phyloP scores from a whole-genome alignment of 768 basidiomycete species.

The Dentipellis sp. region DNA sequence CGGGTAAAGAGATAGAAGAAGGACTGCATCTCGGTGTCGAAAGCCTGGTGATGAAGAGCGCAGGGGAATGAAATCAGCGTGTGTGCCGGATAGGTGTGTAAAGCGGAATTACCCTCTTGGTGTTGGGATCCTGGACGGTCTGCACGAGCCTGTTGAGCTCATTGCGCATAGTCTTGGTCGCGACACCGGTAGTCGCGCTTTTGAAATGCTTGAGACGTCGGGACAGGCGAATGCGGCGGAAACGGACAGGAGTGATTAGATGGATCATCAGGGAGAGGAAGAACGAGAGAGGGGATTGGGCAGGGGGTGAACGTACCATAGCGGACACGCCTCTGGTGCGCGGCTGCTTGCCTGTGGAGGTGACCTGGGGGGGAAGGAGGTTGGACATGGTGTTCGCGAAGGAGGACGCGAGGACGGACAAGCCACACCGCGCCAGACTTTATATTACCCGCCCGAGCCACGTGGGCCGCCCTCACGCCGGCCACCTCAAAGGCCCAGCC shows the following conservation, averaged over 20 bases:
- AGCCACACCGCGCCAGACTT: background rate
- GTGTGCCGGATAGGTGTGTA: background rate
- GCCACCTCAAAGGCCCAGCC: too few species aligned
- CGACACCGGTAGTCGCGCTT: constrained; percentile 35
- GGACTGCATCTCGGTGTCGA: constrained; percentile 88
- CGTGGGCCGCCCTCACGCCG: constrained; percentile 1
- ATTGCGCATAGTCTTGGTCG: constrained; percentile 52
- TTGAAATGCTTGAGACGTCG: constrained; percentile 20
- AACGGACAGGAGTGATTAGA: constrained; percentile 23
- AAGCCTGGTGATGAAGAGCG: constrained; percentile 39
- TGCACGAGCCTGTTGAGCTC: constrained; percentile 62
- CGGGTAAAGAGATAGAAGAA: constrained; percentile 93
- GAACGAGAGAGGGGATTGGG: background rate
- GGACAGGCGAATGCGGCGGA: background rate
- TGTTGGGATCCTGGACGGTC: constrained; percentile 43
- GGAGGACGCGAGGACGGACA: background rate
- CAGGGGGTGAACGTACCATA: constrained; percentile 8
- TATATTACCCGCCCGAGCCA: background rate
- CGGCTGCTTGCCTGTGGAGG: constrained; percentile 1
- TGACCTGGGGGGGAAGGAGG: background rate
- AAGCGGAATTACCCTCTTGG: constrained; percentile 41
- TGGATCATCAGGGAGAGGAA: constrained; percentile 1
- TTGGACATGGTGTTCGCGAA: constrained; percentile 6
- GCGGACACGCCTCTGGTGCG: constrained; percentile 14
- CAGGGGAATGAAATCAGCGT: background rate